These are phyloP conservation scores for Talaromyces funiculosus DNA, from an alignment of 2,329 filamentous ascomycete species.

Conservation along the genomic window DNA sequence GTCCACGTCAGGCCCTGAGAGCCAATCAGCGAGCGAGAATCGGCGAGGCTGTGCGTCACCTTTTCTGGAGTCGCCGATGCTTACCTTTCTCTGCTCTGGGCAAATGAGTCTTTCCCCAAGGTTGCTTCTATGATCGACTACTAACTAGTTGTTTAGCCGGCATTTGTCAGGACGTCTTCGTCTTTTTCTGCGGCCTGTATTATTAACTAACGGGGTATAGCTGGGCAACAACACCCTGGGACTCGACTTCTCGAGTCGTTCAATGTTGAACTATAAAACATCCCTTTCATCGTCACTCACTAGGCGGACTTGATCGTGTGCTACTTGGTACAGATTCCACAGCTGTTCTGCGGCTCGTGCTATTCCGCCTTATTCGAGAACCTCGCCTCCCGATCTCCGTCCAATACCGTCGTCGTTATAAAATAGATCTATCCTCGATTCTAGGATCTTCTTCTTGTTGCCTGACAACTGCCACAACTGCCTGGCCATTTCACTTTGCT, in stretches of 20 bases:
- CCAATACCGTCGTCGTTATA: background rate
- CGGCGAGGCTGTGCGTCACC: slow-evolving; percentile 11
- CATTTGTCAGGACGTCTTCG: background rate
- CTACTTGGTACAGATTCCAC: background rate
- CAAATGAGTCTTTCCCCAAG: background rate
- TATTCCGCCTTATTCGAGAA: slow-evolving; percentile 1
- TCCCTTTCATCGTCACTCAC: background rate
- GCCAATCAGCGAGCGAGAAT: background rate
- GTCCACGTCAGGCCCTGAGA: background rate
- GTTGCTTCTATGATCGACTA: background rate
- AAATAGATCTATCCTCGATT: background rate
- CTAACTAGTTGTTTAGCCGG: background rate
- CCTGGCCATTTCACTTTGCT: background rate
- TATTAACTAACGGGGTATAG: too few species aligned
- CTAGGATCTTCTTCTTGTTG: background rate
- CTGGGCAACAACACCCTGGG: background rate
- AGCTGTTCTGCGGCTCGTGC: background rate
- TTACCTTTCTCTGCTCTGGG: background rate
- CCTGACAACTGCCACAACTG: too few species aligned
- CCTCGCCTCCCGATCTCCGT: background rate
- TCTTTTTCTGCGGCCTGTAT: too few species aligned
- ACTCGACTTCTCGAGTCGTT: background rate
- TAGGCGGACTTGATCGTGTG: background rate
- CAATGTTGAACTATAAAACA: background rate
- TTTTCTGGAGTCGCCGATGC: background rate